phyloP scores from a whole-genome alignment of 1,139 yeast genomes.

The Nakaseomyces bracarensis region DNA sequence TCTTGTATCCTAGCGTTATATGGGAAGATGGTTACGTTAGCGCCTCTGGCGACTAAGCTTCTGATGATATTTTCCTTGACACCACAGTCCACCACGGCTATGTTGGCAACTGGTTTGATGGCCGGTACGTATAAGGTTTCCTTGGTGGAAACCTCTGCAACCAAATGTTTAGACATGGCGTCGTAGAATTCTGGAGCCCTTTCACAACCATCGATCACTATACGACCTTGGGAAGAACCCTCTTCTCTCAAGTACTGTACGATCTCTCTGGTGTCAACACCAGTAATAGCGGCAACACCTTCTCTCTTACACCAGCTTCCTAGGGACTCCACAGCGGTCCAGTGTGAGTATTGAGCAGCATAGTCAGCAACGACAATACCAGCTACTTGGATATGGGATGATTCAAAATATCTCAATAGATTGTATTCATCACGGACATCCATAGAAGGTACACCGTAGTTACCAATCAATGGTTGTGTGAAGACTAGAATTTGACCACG shows the following conservation, averaged over 20 bases:
- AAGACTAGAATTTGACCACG: slow-evolving; percentile 92
- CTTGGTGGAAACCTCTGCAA: slow-evolving; percentile 89
- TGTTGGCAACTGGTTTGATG: slow-evolving; percentile 40
- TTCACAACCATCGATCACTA: slow-evolving; percentile 76
- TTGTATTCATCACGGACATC: slow-evolving; percentile 72
- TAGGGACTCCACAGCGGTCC: slow-evolving; percentile 97
- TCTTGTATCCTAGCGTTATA: slow-evolving; percentile 88
- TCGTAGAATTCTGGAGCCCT: not conserved
- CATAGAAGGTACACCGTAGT: slow-evolving; percentile 93
- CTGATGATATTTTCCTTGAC: slow-evolving; percentile 95
- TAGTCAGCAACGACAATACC: slow-evolving; percentile 96
- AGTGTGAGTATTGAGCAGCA: slow-evolving; percentile 90
- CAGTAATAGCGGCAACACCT: slow-evolving; percentile 94
- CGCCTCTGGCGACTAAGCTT: slow-evolving; percentile 89
- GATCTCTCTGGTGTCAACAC: slow-evolving; percentile 92
- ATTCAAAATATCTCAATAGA: slow-evolving; percentile 81
- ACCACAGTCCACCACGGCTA: slow-evolving; percentile 95
- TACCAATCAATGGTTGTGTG: slow-evolving; percentile 95
- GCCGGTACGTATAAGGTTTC: slow-evolving; percentile 85
- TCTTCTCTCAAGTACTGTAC: slow-evolving; percentile 89
- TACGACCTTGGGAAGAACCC: slow-evolving; percentile 87
- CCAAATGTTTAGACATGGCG: slow-evolving; percentile 86
- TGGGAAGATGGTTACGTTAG: slow-evolving; percentile 92
- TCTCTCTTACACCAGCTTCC: slow-evolving; percentile 95
- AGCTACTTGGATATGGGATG: slow-evolving; percentile 83